Percentiles rank a stretch among this genome's conserved stretches.
These are phyloP conservation scores for Neurospora sp. DNA, from an alignment of 495 filamentous ascomycete genomes.

Conservation along the genomic window DNA sequence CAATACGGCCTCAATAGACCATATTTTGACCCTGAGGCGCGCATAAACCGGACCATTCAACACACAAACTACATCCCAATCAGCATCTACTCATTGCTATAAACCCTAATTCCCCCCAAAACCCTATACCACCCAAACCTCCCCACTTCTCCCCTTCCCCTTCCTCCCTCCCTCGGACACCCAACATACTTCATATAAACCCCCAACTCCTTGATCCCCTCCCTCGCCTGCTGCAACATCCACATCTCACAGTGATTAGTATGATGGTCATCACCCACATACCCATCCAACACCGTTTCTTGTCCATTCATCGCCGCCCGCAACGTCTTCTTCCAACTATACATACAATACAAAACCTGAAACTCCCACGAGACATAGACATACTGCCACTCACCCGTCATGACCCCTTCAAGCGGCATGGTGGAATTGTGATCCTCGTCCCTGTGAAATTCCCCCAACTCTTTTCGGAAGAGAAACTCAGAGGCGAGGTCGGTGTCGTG, in stretches of 20 bases:
- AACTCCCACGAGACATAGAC: background rate
- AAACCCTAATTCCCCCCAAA: background rate
- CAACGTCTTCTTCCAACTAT: background rate
- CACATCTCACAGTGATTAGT: slow-evolving; percentile 3
- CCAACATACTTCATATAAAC: slow-evolving; percentile 2
- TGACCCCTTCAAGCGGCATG: background rate
- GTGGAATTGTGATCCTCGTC: background rate
- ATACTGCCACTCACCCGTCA: slow-evolving; percentile 4
- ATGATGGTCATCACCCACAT: background rate
- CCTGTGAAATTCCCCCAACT: background rate
- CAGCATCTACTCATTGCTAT: background rate
- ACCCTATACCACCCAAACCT: slow-evolving; percentile 6
- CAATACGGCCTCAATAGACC: too few relatives aligned
- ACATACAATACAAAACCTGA: background rate
- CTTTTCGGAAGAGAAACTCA: background rate
- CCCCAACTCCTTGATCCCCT: background rate
- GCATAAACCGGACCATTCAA: too few relatives aligned
- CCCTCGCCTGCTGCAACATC: background rate
- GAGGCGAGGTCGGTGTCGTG: background rate
- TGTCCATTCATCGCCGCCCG: background rate
- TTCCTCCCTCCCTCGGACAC: too few relatives aligned
- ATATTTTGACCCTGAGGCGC: too few relatives aligned
- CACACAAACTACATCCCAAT: too few relatives aligned
- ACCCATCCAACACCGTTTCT: background rate
- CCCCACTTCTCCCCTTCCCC: background rate